These are phyloP conservation scores for Linum lewisii DNA, from an alignment of 345 rosid genomes.

Conservation along the genomic window DNA sequence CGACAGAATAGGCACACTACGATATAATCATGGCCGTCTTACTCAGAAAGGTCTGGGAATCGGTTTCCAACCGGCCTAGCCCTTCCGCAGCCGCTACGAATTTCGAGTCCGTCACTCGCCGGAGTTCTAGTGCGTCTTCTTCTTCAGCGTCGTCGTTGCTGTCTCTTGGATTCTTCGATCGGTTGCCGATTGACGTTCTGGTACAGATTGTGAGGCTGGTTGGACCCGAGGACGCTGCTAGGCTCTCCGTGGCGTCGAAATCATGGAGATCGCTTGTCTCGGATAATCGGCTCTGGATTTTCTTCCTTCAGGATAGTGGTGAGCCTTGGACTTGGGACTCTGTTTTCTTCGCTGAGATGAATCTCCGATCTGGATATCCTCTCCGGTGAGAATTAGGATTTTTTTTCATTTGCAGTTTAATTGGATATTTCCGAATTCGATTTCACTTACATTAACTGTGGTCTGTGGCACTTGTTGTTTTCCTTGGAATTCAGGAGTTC, in stretches of 20 bases:
- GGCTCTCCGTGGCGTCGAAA: slow-evolving; percentile 33
- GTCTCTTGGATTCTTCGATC: slow-evolving; percentile 52
- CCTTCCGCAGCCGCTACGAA: background rate
- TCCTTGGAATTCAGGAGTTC: background rate
- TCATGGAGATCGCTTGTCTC: slow-evolving; percentile 41
- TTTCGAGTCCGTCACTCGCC: slow-evolving; percentile 3
- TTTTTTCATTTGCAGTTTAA: background rate
- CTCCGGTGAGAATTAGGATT: slow-evolving; percentile 39
- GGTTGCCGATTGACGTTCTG: slow-evolving; percentile 52
- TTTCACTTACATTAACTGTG: no score
- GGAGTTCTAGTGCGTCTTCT: slow-evolving; percentile 5
- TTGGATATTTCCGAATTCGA: background rate
- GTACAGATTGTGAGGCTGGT: slow-evolving; percentile 42
- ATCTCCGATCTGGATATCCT: slow-evolving; percentile 56
- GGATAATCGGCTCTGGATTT: slow-evolving; percentile 60
- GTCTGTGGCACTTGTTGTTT: no score
- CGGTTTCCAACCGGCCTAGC: slow-evolving; percentile 27
- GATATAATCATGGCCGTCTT: slow-evolving; percentile 30
- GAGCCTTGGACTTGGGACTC: slow-evolving; percentile 53
- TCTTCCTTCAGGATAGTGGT: slow-evolving; percentile 37
- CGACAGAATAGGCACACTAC: no score
- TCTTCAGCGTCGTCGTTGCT: slow-evolving; percentile 25
- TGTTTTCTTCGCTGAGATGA: slow-evolving; percentile 54
- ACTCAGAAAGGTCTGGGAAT: slow-evolving; percentile 41
- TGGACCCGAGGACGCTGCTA: slow-evolving; percentile 60